Base-by-base conservation (phyloP, 176 grass and related monocot species). In the Cenchrus purpureus region DNA sequence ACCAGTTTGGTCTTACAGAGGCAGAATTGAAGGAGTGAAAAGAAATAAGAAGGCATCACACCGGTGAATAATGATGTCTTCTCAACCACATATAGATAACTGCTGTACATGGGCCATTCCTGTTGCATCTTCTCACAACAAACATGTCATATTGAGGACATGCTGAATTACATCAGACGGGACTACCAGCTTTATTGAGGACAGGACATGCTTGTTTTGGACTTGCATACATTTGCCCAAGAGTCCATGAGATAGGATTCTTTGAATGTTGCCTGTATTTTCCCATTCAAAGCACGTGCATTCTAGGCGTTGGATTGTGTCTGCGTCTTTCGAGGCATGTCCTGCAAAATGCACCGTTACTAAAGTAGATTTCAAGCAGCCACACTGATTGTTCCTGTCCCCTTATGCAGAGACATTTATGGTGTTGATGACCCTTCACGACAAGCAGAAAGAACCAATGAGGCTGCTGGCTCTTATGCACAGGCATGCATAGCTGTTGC, bases 401-500 rank as follows among this genome's bases (percentile, higher is more conserved):
- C 80, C 66, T 74, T 34, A 46, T 81, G 45, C 74, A 96, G 97
- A 65, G 52, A 92, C 86, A 65, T 87, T 7, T 92, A 56, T 65
- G 90, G 87, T 87, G 83, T 84, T 43, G 79, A 95, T 59, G 73
- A 69, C 6, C 48, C 80, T 70, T 88, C 85, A 19, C 88, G 80
- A 34, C 77, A 87, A 55, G 77, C 97, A 32, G 93, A 99, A 88
- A 92, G 97, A 65, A 99, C 88, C 55, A 99, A 99, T 60, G 91
- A 94, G 81, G 88, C 91, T 92, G 93, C 97, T 81, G 90, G 91
- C 49, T 48, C 79, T 79, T 99, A 88, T 77, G 97, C 93, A 60
- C 92, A 94, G 14, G 93, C 88, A 57, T 99, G 91, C 84, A 61
- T 92, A 48, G 29, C 77, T 76, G 87, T 99, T 83, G 97, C 88